Evolutionary conservation across 805 yeast species (phyloP).

Genomic region (Kodamaea neixiangensis): DNA sequence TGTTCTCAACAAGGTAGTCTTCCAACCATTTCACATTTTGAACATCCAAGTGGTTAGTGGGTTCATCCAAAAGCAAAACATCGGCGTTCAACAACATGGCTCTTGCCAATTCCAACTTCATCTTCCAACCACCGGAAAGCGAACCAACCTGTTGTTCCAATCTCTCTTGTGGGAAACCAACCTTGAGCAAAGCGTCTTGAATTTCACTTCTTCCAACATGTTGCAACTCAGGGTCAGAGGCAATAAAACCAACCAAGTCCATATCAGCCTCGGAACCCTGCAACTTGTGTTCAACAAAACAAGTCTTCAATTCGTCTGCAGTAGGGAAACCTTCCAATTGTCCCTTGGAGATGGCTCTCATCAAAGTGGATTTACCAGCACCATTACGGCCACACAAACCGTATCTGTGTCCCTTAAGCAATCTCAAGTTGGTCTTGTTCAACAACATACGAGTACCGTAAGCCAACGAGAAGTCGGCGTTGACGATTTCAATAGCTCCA

Average conservation of each 20-base stretch:
- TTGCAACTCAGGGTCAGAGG: slow-evolving; percentile 78
- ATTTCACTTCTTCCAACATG: slow-evolving; percentile 60
- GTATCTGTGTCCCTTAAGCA: slow-evolving; percentile 92
- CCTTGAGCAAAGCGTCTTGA: slow-evolving; percentile 71
- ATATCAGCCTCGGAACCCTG: slow-evolving; percentile 94
- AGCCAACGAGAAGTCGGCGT: slow-evolving; percentile 92
- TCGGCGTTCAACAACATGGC: slow-evolving; percentile 98
- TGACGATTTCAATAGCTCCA: slow-evolving; percentile 89
- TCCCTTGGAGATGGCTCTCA: slow-evolving; percentile 96
- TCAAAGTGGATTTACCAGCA: slow-evolving; percentile 96
- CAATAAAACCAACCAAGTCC: slow-evolving; percentile 86
- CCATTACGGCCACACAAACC: slow-evolving; percentile 99
- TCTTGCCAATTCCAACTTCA: slow-evolving; percentile 97
- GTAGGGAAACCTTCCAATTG: slow-evolving; percentile 97
- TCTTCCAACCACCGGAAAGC: slow-evolving; percentile 98
- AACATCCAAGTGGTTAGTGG: slow-evolving; percentile 97
- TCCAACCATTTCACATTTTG: slow-evolving; percentile 91
- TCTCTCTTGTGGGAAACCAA: slow-evolving; percentile 91
- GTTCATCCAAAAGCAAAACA: slow-evolving; percentile 92
- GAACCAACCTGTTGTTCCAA: slow-evolving; percentile 91
- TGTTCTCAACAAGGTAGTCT: slow-evolving; percentile 79
- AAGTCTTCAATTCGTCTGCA: slow-evolving; percentile 79
- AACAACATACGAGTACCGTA: slow-evolving; percentile 97
- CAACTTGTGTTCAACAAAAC: slow-evolving; percentile 95
- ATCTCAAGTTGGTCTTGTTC: slow-evolving; percentile 85